Evolutionary conservation across 148 eudicot genomes (phyloP).

Genomic region (Nepenthes gracilis): DNA sequence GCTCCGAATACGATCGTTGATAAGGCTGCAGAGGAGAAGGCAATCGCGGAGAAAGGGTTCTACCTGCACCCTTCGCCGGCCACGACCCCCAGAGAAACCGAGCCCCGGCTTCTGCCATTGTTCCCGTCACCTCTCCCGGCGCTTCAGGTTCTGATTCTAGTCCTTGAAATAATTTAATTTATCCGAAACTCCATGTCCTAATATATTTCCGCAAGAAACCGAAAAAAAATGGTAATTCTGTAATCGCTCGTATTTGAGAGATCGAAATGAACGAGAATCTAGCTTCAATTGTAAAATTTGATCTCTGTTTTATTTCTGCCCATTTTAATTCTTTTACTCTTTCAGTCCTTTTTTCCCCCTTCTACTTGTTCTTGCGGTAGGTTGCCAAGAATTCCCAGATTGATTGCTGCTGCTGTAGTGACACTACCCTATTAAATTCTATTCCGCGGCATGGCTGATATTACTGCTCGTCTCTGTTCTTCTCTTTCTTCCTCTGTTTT

Average conservation of each 20-base stretch:
- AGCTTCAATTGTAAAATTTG: slow-evolving; percentile 9
- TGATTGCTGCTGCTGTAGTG: not conserved
- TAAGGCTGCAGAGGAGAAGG: slow-evolving; percentile 35
- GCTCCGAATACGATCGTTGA: slow-evolving; percentile 10
- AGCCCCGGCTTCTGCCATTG: slow-evolving; percentile 50
- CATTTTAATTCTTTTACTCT: not conserved
- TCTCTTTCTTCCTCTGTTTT: no score
- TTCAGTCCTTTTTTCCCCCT: not conserved
- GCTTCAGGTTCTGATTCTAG: slow-evolving; percentile 23
- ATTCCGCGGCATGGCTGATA: not conserved
- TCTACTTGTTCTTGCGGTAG: not conserved
- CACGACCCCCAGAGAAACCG: slow-evolving; percentile 15
- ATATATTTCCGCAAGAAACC: not conserved
- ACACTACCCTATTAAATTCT: not conserved
- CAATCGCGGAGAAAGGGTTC: slow-evolving; percentile 23
- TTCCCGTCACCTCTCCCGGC: slow-evolving; percentile 47
- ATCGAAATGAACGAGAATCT: not conserved
- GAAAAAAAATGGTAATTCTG: slow-evolving; percentile 1
- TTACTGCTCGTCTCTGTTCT: no score
- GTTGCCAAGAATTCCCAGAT: not conserved
- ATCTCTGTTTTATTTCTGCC: not conserved
- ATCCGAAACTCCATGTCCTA: not conserved
- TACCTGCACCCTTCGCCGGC: slow-evolving; percentile 14
- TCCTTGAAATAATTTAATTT: slow-evolving; percentile 1
- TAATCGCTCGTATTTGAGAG: not conserved